Evolutionary conservation across 257 asterid genomes (phyloP), one percentile per base, ranked within the genome.

Genomic region (Nyctanthes arbortristis): DNA sequence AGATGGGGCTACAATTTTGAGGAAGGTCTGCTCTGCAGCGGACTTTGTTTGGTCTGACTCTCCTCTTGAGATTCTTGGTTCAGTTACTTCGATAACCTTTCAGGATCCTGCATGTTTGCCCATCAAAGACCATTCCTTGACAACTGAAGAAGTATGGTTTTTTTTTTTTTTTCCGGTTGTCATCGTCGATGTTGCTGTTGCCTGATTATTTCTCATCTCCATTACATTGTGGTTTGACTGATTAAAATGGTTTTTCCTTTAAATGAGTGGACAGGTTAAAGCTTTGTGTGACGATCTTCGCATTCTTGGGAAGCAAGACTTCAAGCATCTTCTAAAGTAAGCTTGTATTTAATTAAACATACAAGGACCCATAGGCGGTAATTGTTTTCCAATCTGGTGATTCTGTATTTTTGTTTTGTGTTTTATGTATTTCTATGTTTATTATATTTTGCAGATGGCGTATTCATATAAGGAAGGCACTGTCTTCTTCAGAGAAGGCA

Each of bases 241-340:
- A 31, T 59, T 47, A 35, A 63, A 56, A 35, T 37, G 25, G 56
- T n/a, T 79, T 65, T 30, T 40, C 54, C 54, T 57, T 75, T 49
- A 43, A 49, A 57, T 31, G 20, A 69, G 75, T n/a, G 28, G 36
- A 67, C 80, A 94, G 98, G 88, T 94, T 66, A 94, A 80, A 81
- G 83, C 88, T 66, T 85, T 88, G 14, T 94, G 98, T 54, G 99
- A 91, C 33, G 97, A 94, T 77, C 83, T 91, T 55, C 88, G 89
- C 22, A 90, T 94, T 77, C 61, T 89, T 47, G 97, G 97, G 69
- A 94, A 89, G 84, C 98, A 94, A 80, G 98, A 91, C 52, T 89
- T 94, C 69, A 91, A 85, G 88, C 80, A 86, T 84, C 85, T 91
- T 62, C 30, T 94, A 33, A 94, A 88, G 99, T 94, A 85, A 78